Percentiles rank a stretch among this genome's conserved stretches.
phyloP scores from a whole-genome alignment of 2,329 filamentous ascomycete species.

The Grosmannia huntii region DNA sequence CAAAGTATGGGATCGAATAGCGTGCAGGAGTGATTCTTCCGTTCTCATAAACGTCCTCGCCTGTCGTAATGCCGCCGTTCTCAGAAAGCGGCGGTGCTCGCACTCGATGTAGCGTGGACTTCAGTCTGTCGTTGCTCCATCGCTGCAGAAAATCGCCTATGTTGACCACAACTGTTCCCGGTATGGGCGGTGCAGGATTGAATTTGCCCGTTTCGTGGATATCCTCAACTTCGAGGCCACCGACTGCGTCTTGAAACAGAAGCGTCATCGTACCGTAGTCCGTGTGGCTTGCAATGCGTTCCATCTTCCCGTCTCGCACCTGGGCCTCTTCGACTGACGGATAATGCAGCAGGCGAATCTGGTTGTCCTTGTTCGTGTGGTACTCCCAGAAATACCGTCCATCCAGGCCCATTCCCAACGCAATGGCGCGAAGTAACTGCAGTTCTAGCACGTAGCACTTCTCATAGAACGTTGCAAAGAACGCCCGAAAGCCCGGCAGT shows the following conservation, averaged over 20 bases:
- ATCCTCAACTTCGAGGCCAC: constrained; percentile 31
- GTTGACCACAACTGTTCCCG: constrained; percentile 24
- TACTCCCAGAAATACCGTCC: constrained; percentile 16
- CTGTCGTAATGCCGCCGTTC: constrained; percentile 8
- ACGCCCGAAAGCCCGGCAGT: constrained; percentile 23
- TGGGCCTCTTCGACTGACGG: constrained; percentile 19
- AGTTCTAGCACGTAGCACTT: constrained; percentile 17
- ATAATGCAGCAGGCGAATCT: constrained; percentile 47
- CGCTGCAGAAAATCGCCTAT: constrained; percentile 26
- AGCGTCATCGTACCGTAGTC: constrained; percentile 30
- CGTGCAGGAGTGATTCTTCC: constrained; percentile 35
- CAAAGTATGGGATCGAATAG: constrained; percentile 48
- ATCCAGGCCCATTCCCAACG: constrained; percentile 20
- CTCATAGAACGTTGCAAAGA: constrained; percentile 20
- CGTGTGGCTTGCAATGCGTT: constrained; percentile 18
- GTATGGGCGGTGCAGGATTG: constrained; percentile 20
- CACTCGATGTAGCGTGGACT: constrained; percentile 11
- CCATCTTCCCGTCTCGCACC: constrained; percentile 16
- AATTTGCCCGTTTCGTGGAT: constrained; percentile 22
- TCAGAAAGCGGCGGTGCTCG: constrained; percentile 7
- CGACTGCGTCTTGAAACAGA: constrained; percentile 29
- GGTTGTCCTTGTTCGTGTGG: constrained; percentile 43
- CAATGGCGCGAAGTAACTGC: constrained; percentile 18
- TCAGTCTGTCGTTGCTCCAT: constrained; percentile 24
- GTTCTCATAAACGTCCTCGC: constrained; percentile 15